phyloP scores from a whole-genome alignment of 768 basidiomycete species.

The Collybiopsis luxurians region DNA sequence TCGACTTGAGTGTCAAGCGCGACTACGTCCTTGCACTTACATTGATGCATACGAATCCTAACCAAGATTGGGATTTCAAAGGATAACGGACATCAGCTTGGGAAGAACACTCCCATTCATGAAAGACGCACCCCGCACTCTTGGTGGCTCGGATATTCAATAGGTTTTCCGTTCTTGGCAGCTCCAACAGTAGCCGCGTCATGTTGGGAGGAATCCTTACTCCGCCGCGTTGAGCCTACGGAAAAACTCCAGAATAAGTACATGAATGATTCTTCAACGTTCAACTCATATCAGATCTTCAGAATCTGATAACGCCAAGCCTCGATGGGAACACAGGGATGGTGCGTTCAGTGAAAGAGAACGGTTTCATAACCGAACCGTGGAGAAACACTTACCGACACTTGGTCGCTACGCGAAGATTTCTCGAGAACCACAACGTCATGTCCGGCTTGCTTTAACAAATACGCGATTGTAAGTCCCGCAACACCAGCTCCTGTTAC shows the following conservation, averaged over 20 bases:
- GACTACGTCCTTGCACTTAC: slow-evolving; percentile 1
- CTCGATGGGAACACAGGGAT: too few species aligned
- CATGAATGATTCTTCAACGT: too few species aligned
- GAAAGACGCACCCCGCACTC: slow-evolving; percentile 1
- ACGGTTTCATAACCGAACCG: too few species aligned
- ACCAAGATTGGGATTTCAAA: not conserved
- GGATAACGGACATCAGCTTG: too few species aligned
- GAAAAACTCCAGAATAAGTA: too few species aligned
- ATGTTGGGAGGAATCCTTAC: slow-evolving; percentile 14
- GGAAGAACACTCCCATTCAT: not conserved
- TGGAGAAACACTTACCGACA: not conserved
- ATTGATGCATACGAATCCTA: slow-evolving; percentile 1
- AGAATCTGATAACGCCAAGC: too few species aligned
- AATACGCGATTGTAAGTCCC: slow-evolving; percentile 39
- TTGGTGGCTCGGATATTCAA: slow-evolving; percentile 4
- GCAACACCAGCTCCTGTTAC: slow-evolving; percentile 25
- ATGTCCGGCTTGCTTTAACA: slow-evolving; percentile 39
- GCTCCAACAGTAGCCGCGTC: slow-evolving; percentile 11
- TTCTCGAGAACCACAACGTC: slow-evolving; percentile 39
- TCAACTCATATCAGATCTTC: too few species aligned
- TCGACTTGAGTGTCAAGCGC: too few species aligned
- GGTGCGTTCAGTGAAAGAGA: too few species aligned
- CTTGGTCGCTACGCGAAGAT: slow-evolving; percentile 20
- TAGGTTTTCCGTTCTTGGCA: slow-evolving; percentile 7
- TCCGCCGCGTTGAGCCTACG: slow-evolving; percentile 2